Percentiles rank a stretch among this genome's conserved stretches.
phyloP scores from a whole-genome alignment of 768 basidiomycete species.

The Boletus reticulatus region DNA sequence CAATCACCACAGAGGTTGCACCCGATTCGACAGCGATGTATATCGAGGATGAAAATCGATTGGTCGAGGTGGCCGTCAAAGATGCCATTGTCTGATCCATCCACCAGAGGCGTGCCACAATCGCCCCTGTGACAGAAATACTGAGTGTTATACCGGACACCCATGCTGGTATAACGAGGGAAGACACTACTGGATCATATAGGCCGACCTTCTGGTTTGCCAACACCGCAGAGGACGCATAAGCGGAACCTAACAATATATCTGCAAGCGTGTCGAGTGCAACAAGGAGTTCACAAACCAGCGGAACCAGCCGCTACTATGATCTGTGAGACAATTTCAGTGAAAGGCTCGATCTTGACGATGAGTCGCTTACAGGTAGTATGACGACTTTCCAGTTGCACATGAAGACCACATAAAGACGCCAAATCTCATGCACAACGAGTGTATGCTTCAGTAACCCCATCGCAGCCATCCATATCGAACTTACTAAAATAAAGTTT shows the following conservation, averaged over 20 bases:
- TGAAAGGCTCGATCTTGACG: background rate
- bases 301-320: background rate
- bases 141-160: background rate
- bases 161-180: background rate
- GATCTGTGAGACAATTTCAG: background rate
- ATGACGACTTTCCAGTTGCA: background rate
- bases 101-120: background rate
- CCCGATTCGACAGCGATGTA: background rate
- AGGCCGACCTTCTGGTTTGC: background rate
- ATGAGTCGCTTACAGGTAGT: background rate
- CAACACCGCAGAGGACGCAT: background rate
- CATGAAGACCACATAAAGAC: background rate
- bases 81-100: background rate
- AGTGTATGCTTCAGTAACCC: background rate
- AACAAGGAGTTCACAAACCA: background rate
- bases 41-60: background rate
- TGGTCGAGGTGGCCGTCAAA: background rate
- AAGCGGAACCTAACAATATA: background rate
- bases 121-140: background rate
- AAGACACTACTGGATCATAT: background rate
- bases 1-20: background rate
- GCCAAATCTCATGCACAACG: background rate
- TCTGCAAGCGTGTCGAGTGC: background rate
- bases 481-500: background rate
- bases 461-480: background rate